Evolutionary conservation across 2,329 filamentous ascomycete species (phyloP), one percentile per base, ranked within the genome.

Genomic region (Mycosphaerella sp.): DNA sequence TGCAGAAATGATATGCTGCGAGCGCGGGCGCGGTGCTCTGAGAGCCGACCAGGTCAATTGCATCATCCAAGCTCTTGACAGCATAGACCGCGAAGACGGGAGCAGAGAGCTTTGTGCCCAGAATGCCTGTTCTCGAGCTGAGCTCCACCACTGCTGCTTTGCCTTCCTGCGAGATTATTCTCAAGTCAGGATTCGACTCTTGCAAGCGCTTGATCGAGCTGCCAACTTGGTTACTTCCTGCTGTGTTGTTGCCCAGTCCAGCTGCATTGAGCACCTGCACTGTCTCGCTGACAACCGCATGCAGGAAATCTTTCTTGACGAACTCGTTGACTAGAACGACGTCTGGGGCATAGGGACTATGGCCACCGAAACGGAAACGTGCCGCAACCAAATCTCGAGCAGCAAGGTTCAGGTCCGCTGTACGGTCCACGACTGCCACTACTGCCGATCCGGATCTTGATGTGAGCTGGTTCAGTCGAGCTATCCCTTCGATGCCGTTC

Each of bases 281-380:
- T 0, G 64, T 62, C 27, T 74, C 70, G 34, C 69, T 66, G 12
- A 75, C 63, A 4, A 75, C 71, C 0, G 75, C 74, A 41, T 76
- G 71, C 0, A 80, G 63, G 56, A 84, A 82, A 0, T 73, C 70
- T 49, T 76, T 71, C 66, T 78, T 78, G 3, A 74, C 70, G 52
- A 76, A 85, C 55, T 85, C 81, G 53, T 85, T 82, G n/a, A 85
- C 80, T 0, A 84, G 66, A 0, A 85, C 76, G 0, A 83, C 27
- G 59, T 85, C 81, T 0, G 82, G 82, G 0, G 79, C 77, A 59
- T 84, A 84, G 0, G 79, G 73, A 1, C 80, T 83, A 2, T 66
- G 70, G 2, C 80, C 80, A 1, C 75, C 70, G 27, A 81, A 79
- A 12, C 68, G 67, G 58, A 83, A 79, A 2, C 79, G 71, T 1